Percentiles rank a stretch among this genome's conserved stretches.
These are phyloP conservation scores for Ligustrum vulgare DNA, from an alignment of 257 asterid species.

Conservation along the genomic window DNA sequence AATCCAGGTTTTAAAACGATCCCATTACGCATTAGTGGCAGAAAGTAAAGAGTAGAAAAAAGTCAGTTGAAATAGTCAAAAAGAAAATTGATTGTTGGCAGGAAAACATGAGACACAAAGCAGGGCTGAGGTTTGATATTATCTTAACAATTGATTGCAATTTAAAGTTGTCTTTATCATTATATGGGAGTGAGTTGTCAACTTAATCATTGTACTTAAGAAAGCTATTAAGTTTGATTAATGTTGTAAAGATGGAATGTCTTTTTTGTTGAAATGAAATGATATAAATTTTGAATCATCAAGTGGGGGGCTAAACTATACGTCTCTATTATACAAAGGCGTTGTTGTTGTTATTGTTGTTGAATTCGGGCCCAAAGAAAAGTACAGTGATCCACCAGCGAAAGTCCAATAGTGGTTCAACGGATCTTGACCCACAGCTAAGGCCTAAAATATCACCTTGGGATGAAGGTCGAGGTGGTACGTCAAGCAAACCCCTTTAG, in stretches of 20 bases:
- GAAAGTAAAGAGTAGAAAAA: neutral
- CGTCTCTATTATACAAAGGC: neutral
- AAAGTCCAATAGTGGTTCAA: no score
- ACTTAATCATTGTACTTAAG: slow-evolving; percentile 6
- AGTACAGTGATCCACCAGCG: no score
- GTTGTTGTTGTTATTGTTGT: no score
- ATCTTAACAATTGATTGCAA: slow-evolving; percentile 1
- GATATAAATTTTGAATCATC: neutral
- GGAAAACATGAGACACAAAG: neutral
- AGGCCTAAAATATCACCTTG: no score
- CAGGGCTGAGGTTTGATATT: neutral
- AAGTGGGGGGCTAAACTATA: neutral
- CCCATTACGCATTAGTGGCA: neutral
- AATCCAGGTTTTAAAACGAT: neutral
- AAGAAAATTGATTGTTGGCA: neutral
- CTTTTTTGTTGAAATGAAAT: neutral
- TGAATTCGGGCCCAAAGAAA: no score
- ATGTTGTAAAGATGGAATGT: neutral
- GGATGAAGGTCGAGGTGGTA: no score
- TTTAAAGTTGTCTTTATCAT: slow-evolving; percentile 4
- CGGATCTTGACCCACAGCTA: no score
- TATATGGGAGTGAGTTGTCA: slow-evolving; percentile 6
- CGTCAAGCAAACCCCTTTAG: no score
- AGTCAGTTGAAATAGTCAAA: neutral
- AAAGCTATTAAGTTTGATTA: neutral